Evolutionary conservation across 495 filamentous ascomycete genomes (phyloP).

Genomic region (Recurvomyces mirabilis): DNA sequence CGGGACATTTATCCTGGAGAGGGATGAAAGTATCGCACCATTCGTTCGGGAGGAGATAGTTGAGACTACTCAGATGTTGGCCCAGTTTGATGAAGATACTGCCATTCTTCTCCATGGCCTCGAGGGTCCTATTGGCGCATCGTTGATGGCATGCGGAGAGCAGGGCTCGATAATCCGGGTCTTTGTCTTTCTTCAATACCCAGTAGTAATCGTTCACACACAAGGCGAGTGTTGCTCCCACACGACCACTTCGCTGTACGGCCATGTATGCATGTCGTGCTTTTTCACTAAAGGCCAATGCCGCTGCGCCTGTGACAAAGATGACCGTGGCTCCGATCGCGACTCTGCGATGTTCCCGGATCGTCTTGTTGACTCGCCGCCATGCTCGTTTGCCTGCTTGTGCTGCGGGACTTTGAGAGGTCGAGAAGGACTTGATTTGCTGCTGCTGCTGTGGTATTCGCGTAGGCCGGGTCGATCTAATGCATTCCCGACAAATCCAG

Average conservation of each 20-base stretch:
- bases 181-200: conserved; percentile 37
- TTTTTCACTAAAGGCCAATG: conserved; percentile 58
- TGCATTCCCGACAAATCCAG: conserved; percentile 14
- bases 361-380: conserved; percentile 5
- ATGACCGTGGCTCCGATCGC: conserved; percentile 14
- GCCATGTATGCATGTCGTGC: conserved; percentile 62
- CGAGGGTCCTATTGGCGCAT: conserved; percentile 78
- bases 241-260: conserved; percentile 65
- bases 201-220: conserved; percentile 75
- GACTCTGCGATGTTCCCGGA: conserved; percentile 9
- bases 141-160: conserved; percentile 82
- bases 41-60: conserved; percentile 83
- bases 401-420: neutral
- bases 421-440: conserved; percentile 5
- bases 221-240: conserved; percentile 61
- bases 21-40: conserved; percentile 97
- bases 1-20: conserved; percentile 88
- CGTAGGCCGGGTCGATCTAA: neutral
- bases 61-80: conserved; percentile 93
- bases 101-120: conserved; percentile 84
- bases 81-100: conserved; percentile 98
- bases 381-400: conserved; percentile 19
- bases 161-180: conserved; percentile 46
- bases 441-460: neutral
- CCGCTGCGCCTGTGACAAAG: conserved; percentile 33